Conservation (phyloP, 1,284 basidiomycete species). For the Vanrija sp. region DNA sequence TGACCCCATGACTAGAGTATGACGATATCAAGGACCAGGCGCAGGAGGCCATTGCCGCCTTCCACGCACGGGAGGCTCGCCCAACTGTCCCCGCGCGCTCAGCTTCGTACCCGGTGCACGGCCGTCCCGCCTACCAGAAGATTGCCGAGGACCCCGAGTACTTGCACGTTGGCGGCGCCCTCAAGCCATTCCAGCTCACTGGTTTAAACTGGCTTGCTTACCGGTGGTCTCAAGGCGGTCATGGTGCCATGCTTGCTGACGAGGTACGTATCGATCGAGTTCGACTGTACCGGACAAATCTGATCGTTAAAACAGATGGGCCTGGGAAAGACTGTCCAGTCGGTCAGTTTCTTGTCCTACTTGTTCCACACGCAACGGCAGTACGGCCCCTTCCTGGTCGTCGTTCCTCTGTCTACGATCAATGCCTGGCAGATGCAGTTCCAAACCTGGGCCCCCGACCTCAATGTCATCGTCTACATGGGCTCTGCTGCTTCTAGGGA, state of each 20-base stretch:
- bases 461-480: constrained; percentile 96
- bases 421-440: constrained; percentile 98
- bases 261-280: constrained; percentile 53
- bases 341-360: constrained; percentile 90
- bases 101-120: constrained; percentile 61
- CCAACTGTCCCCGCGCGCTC: constrained; percentile 86
- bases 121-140: constrained; percentile 77
- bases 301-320: constrained; percentile 65
- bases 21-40: constrained; percentile 66
- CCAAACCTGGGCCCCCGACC: constrained; percentile 88
- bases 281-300: neutral
- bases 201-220: constrained; percentile 98
- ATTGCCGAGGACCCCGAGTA: constrained; percentile 89
- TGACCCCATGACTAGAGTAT: constrained; percentile 32
- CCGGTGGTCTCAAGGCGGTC: constrained; percentile 89
- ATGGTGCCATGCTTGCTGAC: constrained; percentile 89
- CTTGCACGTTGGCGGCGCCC: constrained; percentile 72
- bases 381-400: constrained; percentile 95
- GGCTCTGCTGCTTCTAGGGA: constrained; percentile 84
- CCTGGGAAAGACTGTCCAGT: constrained; percentile 96
- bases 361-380: constrained; percentile 91
- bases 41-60: constrained; percentile 70
- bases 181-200: constrained; percentile 98
- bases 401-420: constrained; percentile 96
- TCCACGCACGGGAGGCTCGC: constrained; percentile 70